A percentile compares a stretch with the other conserved stretches of the same genome.
phyloP scores from a whole-genome alignment of 2,329 filamentous ascomycete species.

The Stagonosporopsis cucurbitacearum region DNA sequence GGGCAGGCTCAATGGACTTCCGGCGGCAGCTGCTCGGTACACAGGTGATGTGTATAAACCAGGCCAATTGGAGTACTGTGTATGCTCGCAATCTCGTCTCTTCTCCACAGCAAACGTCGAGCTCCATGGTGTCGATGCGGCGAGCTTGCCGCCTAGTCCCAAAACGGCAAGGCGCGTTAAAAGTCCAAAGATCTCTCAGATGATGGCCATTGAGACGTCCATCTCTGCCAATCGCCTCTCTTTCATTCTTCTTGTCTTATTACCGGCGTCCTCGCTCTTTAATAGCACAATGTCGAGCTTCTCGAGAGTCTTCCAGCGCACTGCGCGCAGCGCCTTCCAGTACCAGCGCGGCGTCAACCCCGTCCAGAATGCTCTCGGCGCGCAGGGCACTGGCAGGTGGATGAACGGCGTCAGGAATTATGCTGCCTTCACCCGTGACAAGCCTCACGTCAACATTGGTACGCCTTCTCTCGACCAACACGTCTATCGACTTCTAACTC shows the following conservation, averaged over 20 bases:
- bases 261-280: constrained; percentile 30
- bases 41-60: background rate
- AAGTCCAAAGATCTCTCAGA: constrained; percentile 12
- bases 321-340: constrained; percentile 76
- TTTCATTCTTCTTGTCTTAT: constrained; percentile 36
- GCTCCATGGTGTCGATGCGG: background rate
- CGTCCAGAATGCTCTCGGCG: constrained; percentile 72
- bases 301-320: constrained; percentile 82
- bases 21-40: background rate
- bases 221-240: constrained; percentile 38
- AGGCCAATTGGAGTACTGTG: constrained; percentile 1
- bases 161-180: constrained; percentile 8
- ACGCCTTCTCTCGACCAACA: constrained; percentile 39
- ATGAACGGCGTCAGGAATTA: constrained; percentile 69
- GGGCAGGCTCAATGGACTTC: background rate
- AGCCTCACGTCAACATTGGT: constrained; percentile 99
- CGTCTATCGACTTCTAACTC: constrained; percentile 18
- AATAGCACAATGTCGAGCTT: constrained; percentile 75
- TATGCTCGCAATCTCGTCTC: background rate
- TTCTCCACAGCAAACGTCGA: constrained; percentile 14
- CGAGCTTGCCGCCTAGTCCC: constrained; percentile 2
- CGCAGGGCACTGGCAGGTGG: constrained; percentile 68
- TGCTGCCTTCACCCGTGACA: constrained; percentile 80
- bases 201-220: constrained; percentile 24
- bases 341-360: constrained; percentile 73